phyloP scores from a whole-genome alignment of 371 early-diverging fungal species.

The Lichtheimia ornata region DNA sequence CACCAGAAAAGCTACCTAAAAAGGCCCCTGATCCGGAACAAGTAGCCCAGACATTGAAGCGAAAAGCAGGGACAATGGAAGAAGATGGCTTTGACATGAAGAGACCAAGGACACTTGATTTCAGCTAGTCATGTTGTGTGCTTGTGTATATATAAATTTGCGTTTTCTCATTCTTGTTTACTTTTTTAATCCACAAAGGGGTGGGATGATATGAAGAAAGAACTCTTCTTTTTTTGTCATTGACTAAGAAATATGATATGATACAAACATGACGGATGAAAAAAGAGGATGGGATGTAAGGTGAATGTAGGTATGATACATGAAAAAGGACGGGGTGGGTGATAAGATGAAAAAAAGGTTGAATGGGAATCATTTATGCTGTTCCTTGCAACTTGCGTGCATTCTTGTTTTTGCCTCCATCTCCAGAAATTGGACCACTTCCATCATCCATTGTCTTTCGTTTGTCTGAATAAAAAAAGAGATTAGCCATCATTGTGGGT shows the following conservation, averaged over 20 bases:
- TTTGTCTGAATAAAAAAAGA: slow-evolving; percentile 1
- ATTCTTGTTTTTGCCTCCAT: neutral
- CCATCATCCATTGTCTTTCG: slow-evolving; percentile 8
- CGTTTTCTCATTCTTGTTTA: no score
- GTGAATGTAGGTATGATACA: neutral
- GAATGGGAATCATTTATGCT: neutral
- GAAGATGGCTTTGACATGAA: slow-evolving; percentile 14
- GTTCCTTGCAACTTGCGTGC: slow-evolving; percentile 2
- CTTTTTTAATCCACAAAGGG: no score
- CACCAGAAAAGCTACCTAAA: slow-evolving; percentile 80
- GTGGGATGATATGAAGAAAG: no score
- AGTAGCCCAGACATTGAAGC: slow-evolving; percentile 27
- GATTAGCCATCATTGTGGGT: neutral
- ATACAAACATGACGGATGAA: neutral
- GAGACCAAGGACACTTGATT: no score
- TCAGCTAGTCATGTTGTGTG: no score
- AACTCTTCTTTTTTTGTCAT: no score
- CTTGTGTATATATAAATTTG: no score
- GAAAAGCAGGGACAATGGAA: slow-evolving; percentile 17
- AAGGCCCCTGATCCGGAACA: slow-evolving; percentile 28
- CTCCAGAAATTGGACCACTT: neutral
- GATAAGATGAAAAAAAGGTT: neutral
- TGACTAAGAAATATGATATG: no score
- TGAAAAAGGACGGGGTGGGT: neutral
- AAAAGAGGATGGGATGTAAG: neutral